Evolutionary conservation across 495 filamentous ascomycete species (phyloP), one percentile per base, ranked within the genome.

Genomic region (Polyplosphaeria fusca): DNA sequence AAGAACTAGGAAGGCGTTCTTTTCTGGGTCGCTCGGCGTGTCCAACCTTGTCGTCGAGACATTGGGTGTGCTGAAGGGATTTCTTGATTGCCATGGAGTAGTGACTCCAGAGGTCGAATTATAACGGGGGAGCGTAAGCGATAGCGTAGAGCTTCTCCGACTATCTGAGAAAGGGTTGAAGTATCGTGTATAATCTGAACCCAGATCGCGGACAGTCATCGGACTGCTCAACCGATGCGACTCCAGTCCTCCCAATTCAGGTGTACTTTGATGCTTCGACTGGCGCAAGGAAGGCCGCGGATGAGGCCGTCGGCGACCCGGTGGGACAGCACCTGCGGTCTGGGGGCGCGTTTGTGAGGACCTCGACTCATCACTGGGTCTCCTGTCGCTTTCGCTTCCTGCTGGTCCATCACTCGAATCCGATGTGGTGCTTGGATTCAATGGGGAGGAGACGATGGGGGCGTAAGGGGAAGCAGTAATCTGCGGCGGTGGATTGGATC

Each of bases 171-270:
- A 68, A 42, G 69, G 62, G 63, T 61, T 67, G 68, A 67, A 70
- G 69, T 78, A 79, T 50, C 77, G 57, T 12, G 75, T 76, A 51
- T 76, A 79, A 53, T 76, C 75, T 4, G 65, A 58, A 3, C 76
- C 73, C 7, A 78, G 41, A 49, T 78, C 74, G n/a, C 61, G 60
- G 35, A 76, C 42, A 25, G 42, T 63, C 37, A 63, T 39, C 7
- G 70, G 64, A 20, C 23, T 50, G 30, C 39, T 39, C n/a, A 42
- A 13, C 7, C 38, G 24, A 30, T 23, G 25, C n/a, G 51, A 20
- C 11, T 48, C 30, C 2, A 24, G n/a, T 9, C 47, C 24, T 1
- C 20, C 5, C 52, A 59, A 4, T 12, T 60, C 51, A 19, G 50
- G 27, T 12, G 32, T 25, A 23, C 32, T 48, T n/a, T 18, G 47